A percentile compares a stretch with the other conserved stretches of the same genome.
phyloP scores from a whole-genome alignment of 2,329 filamentous ascomycete species.

The Xylariaceae sp. region DNA sequence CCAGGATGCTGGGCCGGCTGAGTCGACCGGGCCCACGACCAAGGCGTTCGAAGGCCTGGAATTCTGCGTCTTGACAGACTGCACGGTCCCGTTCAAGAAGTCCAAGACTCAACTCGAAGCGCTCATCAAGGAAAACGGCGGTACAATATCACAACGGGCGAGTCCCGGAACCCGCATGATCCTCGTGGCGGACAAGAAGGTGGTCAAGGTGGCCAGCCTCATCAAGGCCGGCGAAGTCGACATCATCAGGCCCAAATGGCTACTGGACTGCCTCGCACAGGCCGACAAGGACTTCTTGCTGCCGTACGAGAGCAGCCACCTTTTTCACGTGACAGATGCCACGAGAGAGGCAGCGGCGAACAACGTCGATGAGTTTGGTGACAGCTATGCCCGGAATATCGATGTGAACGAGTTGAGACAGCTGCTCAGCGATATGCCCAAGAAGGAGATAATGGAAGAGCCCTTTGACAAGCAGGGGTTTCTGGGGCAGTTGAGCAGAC shows the following conservation, averaged over 20 bases:
- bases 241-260: conserved; percentile 74
- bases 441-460: conserved; percentile 30
- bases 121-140: conserved; percentile 77
- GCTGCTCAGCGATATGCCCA: conserved; percentile 43
- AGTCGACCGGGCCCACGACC: conserved; percentile 49
- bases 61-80: conserved; percentile 80
- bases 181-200: conserved; percentile 70
- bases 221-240: conserved; percentile 64
- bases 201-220: conserved; percentile 75
- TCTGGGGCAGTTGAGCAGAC: conserved; percentile 46
- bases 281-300: conserved; percentile 54
- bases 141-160: conserved; percentile 68
- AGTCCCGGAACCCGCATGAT: conserved; percentile 55
- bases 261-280: conserved; percentile 69
- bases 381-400: conserved; percentile 73
- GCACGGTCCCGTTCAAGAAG: conserved; percentile 60
- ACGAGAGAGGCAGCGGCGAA: conserved; percentile 45
- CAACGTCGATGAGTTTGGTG: conserved; percentile 69
- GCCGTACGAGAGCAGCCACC: conserved; percentile 52
- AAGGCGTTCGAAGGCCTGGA: conserved; percentile 67
- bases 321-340: conserved; percentile 60
- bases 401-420: conserved; percentile 53
- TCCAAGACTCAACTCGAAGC: conserved; percentile 72
- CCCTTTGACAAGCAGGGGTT: conserved; percentile 40
- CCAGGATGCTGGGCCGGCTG: conserved; percentile 40